Evolutionary conservation across 2,329 filamentous ascomycete species (phyloP).

Genomic region (Arthroderma uncinatum): DNA sequence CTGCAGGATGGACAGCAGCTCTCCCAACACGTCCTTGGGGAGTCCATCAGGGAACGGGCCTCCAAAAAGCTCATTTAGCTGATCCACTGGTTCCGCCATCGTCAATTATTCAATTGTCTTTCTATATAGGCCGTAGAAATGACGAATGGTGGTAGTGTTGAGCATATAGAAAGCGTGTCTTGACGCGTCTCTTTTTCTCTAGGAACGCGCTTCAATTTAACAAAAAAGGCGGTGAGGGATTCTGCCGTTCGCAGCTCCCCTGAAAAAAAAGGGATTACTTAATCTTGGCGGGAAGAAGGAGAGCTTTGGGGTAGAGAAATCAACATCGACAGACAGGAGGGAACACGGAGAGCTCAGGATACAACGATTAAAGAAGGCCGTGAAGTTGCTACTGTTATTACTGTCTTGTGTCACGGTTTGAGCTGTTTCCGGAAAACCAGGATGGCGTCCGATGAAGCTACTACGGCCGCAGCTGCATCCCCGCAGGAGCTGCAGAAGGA

Average conservation of each 20-base stretch:
- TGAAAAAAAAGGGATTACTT: too few relatives aligned
- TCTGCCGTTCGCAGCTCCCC: constrained; percentile 3
- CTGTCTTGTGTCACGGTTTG: not conserved
- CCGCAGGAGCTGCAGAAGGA: not conserved
- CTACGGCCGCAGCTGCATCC: not conserved
- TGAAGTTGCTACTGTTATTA: not conserved
- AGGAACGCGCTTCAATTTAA: not conserved
- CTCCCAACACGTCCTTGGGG: constrained; percentile 63
- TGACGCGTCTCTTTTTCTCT: not conserved
- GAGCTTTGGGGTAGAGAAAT: too few relatives aligned
- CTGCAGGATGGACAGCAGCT: constrained; percentile 75
- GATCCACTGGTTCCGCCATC: constrained; percentile 17
- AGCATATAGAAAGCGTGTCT: too few relatives aligned
- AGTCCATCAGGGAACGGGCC: constrained; percentile 46
- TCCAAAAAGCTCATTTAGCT: constrained; percentile 51
- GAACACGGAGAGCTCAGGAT: not conserved
- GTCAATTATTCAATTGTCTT: not conserved
- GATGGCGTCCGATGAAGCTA: not conserved
- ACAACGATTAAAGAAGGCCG: not conserved
- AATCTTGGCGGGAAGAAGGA: not conserved
- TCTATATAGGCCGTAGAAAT: not conserved
- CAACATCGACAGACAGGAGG: too few relatives aligned
- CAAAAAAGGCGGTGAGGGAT: not conserved
- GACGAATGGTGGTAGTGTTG: too few relatives aligned
- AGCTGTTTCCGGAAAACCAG: not conserved